Evolutionary conservation across 257 asterid genomes (phyloP).

Genomic region (Buddleja alternifolia): DNA sequence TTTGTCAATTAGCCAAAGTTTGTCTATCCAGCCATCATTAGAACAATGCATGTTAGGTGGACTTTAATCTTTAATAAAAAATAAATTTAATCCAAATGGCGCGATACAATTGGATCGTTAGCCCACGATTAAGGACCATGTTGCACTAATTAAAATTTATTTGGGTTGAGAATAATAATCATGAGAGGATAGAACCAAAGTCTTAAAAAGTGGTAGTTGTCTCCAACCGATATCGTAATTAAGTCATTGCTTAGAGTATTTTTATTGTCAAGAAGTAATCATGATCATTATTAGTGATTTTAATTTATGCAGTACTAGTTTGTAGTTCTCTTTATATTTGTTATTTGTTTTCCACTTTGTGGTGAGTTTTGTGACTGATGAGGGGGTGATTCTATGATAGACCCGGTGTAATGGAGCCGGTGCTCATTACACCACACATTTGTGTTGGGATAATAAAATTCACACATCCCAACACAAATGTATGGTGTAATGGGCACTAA

Average conservation of each 20-base stretch:
- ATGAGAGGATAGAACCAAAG: slow-evolving; percentile 50
- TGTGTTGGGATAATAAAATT: no score
- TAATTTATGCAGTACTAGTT: no score
- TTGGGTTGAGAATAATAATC: slow-evolving; percentile 47
- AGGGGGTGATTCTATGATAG: no score
- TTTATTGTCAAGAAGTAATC: neutral
- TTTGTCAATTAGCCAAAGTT: slow-evolving; percentile 37
- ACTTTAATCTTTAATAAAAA: slow-evolving; percentile 8
- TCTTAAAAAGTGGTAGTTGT: slow-evolving; percentile 34
- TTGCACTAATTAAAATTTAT: slow-evolving; percentile 22
- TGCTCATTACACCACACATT: no score
- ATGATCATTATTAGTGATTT: neutral
- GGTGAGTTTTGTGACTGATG: no score
- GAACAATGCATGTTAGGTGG: slow-evolving; percentile 30
- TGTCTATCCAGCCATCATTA: slow-evolving; percentile 43
- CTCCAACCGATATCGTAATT: slow-evolving; percentile 32
- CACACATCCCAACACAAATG: no score
- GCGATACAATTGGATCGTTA: slow-evolving; percentile 22
- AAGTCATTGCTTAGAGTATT: neutral
- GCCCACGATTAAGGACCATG: neutral
- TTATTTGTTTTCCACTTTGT: no score
- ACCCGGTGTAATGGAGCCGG: no score
- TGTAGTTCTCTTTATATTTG: no score
- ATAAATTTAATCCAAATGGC: slow-evolving; percentile 10
- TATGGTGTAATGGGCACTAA: no score